phyloP scores from a whole-genome alignment of 2,329 filamentous ascomycete species.

The Cladophialophora immunda region DNA sequence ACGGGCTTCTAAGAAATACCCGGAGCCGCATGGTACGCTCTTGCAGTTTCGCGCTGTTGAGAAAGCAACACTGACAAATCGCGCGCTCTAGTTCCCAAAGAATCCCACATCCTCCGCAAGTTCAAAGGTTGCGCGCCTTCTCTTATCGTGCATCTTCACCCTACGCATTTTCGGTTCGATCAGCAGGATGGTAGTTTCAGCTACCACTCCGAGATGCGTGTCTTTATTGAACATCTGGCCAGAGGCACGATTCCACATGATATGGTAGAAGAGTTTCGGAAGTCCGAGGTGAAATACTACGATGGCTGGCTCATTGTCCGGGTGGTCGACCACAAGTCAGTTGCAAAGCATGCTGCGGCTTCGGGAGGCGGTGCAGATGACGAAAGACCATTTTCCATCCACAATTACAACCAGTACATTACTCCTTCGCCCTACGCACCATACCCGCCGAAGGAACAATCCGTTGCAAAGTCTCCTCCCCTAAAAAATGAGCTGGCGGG shows the following conservation, averaged over 20 bases:
- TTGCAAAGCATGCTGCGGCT: constrained; percentile 66
- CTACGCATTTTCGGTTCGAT: constrained; percentile 89
- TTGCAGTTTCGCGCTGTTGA: background rate
- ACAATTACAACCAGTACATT: constrained; percentile 89
- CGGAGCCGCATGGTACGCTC: constrained; percentile 57
- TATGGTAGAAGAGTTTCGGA: constrained; percentile 79
- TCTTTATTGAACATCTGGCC: constrained; percentile 79
- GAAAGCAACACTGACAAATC: constrained; percentile 15
- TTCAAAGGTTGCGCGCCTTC: constrained; percentile 78
- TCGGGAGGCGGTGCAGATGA: constrained; percentile 64
- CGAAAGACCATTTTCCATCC: constrained; percentile 81
- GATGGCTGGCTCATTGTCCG: constrained; percentile 94
- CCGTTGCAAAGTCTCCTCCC: constrained; percentile 38
- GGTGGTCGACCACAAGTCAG: constrained; percentile 84
- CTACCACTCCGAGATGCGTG: constrained; percentile 90
- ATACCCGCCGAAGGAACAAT: constrained; percentile 67
- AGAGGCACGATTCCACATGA: constrained; percentile 86
- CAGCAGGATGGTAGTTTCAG: constrained; percentile 90
- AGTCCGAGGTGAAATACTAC: constrained; percentile 80
- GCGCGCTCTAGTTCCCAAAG: constrained; percentile 70
- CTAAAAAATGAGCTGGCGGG: constrained; percentile 35
- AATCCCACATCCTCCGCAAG: constrained; percentile 82
- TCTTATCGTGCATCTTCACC: constrained; percentile 83
- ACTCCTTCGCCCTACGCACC: constrained; percentile 87
- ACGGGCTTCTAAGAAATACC: constrained; percentile 48